Percentiles rank a stretch among this genome's conserved stretches.
Conservation (phyloP, 352 stramenopile genomes). For the Pythium pectinolyticum region DNA sequence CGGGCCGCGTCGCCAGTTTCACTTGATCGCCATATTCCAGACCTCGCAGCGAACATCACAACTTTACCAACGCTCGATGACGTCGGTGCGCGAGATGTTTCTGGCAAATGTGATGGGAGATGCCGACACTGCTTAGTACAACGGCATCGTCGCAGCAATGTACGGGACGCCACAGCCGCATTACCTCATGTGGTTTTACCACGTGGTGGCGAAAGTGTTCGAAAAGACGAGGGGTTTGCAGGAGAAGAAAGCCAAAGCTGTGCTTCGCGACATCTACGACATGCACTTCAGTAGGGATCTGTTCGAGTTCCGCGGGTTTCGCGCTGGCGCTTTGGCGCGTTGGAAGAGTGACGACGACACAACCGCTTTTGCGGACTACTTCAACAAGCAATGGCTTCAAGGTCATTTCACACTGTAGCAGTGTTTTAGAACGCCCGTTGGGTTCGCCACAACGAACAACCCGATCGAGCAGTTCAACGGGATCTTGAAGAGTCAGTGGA, state of each 20-base stretch:
- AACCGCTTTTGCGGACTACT: too few relatives aligned
- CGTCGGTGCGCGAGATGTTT: neutral
- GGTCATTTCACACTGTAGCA: too few relatives aligned
- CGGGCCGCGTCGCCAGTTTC: neutral
- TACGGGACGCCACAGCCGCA: neutral
- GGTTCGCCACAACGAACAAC: too few relatives aligned
- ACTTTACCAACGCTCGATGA: neutral
- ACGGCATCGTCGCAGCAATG: constrained; percentile 7
- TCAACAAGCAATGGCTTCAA: too few relatives aligned
- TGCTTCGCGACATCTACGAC: constrained; percentile 22
- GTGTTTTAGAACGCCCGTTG: too few relatives aligned
- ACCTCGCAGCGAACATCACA: constrained; percentile 9
- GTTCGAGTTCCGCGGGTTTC: constrained; percentile 6
- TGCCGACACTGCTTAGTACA: constrained; percentile 24
- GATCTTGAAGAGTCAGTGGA: too few relatives aligned
- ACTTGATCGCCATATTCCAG: constrained; percentile 9
- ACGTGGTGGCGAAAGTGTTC: constrained; percentile 24
- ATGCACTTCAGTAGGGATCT: constrained; percentile 20
- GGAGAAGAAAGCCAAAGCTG: neutral
- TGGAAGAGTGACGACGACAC: too few relatives aligned
- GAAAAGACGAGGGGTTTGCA: constrained; percentile 9
- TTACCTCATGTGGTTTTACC: constrained; percentile 29
- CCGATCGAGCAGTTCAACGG: too few relatives aligned
- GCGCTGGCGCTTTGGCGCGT: too few relatives aligned
- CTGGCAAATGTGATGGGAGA: constrained; percentile 17